Evolutionary conservation across 2,329 filamentous ascomycete species (phyloP), one percentile per base, ranked within the genome.

Genomic region (Colletotrichum plurivorum): DNA sequence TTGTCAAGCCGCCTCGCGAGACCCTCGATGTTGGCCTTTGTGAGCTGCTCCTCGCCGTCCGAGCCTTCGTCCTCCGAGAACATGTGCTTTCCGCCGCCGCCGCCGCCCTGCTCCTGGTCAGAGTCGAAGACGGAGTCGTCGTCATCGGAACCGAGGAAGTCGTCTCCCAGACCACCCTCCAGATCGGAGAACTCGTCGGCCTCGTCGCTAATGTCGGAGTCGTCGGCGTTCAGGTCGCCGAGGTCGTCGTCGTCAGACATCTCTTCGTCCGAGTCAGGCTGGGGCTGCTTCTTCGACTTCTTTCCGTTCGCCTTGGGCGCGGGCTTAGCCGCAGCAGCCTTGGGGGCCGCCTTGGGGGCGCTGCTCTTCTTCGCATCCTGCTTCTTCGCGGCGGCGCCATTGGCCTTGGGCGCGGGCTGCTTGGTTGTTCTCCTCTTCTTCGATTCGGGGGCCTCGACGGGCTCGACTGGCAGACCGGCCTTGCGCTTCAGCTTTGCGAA

Each of bases 41-140:
- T 99, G 73, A 99, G 87, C 78, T 91, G 92, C 82, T 98, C 95
- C 81, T 97, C 94, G 5, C 90, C 92, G 75, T 97, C 94, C 1
- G 93, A 95, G 59, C 94, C 93, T 74, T 97, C 94, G 76, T 98
- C 95, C 72, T 98, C 96, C 0, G 96, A 98, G 85, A 97, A 99
- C 85, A 97, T 94, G 72, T 91, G 89, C 75, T 87, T 83, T 70
- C 79, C 80, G 73, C 87, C 78, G 81, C 86, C 78, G 81, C 86
- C 77, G 79, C 81, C 77, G 61, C 83, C 83, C 25, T 80, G 80
- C 36, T 90, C 89, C 51, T 89, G 87, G 72, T 95, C 93, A 13
- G 93, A 95, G 77, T 95, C 93, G 75, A 89, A 87, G 55, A 91
- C 88, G 0, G 91, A 91, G 8, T 67, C 56, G 57, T 86, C 85